Evolutionary conservation across 192 early-diverging fungal species (phyloP).

Genomic region (Backusella australiensis): DNA sequence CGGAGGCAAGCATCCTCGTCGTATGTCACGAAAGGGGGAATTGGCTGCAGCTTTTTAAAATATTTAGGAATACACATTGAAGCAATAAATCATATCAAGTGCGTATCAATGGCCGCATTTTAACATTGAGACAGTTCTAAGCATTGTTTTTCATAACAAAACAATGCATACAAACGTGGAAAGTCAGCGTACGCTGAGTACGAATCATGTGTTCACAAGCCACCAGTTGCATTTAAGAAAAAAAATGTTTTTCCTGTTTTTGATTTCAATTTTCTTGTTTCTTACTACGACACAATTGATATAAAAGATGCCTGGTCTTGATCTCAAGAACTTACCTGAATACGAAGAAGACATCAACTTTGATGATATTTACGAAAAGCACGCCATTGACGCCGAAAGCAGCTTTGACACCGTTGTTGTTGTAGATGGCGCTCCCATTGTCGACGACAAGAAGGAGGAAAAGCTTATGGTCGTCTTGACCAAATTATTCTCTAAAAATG

Average conservation of each 20-base stretch:
- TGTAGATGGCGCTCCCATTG: slow-evolving; percentile 88
- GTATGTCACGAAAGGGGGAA: too few relatives aligned
- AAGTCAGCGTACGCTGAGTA: background rate
- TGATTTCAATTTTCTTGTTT: background rate
- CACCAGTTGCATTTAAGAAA: background rate
- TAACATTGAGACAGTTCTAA: too few relatives aligned
- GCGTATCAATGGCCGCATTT: too few relatives aligned
- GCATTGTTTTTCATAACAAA: too few relatives aligned
- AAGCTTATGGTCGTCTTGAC: slow-evolving; percentile 71
- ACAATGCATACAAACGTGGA: background rate
- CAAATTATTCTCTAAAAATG: slow-evolving; percentile 77
- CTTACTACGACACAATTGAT: background rate
- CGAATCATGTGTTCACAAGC: background rate
- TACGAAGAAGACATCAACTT: slow-evolving; percentile 86
- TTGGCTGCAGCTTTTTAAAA: too few relatives aligned
- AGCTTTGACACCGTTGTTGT: slow-evolving; percentile 85
- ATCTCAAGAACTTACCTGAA: slow-evolving; percentile 61
- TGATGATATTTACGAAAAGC: slow-evolving; percentile 82
- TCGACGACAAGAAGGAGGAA: slow-evolving; percentile 83
- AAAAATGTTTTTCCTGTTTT: background rate
- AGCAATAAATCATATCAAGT: too few relatives aligned
- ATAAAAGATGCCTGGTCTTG: slow-evolving; percentile 37
- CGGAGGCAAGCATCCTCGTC: too few relatives aligned
- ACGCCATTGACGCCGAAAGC: slow-evolving; percentile 67
- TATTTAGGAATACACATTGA: too few relatives aligned